Base-by-base conservation (phyloP, 108 stramenopile genomes). In the Cylindrotheca fusiformis region DNA sequence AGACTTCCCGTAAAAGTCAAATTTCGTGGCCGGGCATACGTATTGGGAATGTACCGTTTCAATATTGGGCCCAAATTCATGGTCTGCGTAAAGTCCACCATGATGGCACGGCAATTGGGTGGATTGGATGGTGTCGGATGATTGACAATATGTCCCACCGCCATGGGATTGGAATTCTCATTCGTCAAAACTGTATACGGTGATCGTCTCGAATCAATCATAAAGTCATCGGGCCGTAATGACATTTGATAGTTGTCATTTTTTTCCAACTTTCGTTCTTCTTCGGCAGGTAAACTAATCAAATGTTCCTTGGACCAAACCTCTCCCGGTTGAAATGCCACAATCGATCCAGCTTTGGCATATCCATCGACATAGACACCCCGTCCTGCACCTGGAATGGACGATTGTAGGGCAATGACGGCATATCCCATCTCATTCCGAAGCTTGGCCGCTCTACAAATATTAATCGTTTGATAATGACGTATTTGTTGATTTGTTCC, bases 341-440 rank as follows among this genome's bases (percentile, higher is more conserved):
- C 18, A 46, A 94, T 65, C 8, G 87, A 85, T 48, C 92, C 92
- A 21, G 83, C 81, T 12, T 65, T 63, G 17, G 87, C 87, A 62
- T 63, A 77, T n/a, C 92, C 92, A 76, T 90, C 88, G 23, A 94
- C 77, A 66, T 74, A 94, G 8, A 88, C 81, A 6, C 92, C 92
- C 23, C 88, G 76, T 24, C 92, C 92, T 22, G 92, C 92, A 21
- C 66, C 70, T 31, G 86, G 72, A 51, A 94, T 76, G 21, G 84
- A 83, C 4, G 86, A 88, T 58, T 75, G 76, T 22, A 90, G 58
- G 21, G 81, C 33, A 21, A 85, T 41, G 8, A 90, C 59, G 31
- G 83, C 75, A 49, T 76, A 82, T 8, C 74, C 75, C 22, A 68
- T 19, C 26, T 67, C 51, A 20, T 76, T 51, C n/a, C 75, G 68